Evolutionary conservation across 202 grass and related monocot species (phyloP), one percentile per base, ranked within the genome.

Genomic region (Setaria viridis): DNA sequence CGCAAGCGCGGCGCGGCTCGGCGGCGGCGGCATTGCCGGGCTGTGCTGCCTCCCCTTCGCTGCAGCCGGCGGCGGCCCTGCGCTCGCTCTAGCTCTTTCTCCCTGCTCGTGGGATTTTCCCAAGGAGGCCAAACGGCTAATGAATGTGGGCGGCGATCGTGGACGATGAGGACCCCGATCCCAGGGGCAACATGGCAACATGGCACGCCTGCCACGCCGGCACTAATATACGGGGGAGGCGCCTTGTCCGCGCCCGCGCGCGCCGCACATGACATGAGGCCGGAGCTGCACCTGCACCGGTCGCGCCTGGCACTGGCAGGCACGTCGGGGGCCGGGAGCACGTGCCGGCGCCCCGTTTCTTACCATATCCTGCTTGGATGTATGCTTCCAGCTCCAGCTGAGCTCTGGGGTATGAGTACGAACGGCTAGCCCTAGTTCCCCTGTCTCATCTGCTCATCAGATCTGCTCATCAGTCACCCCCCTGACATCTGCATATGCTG

Each of bases 91-190:
- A 46, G 41, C 5, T 46, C 43, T 46, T 46, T 10, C 43, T 46
- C 43, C 43, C 39, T 41, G 0, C 0, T 4, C 39, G 39, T 41
- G 39, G 43, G 43, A 10, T 46, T 46, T 45, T 45, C 42, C 42
- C 7, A 45, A 45, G 8, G 7, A 9, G 43, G 43, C 48, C 48
- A 1, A 4, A 15, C 50, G 41, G 76, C 51, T 60, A 80, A 35
- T 48, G 69, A 74, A 85, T 43, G 66, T 14, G 59, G 10, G 2
- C 29, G 59, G 29, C 59, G 25, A 25, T 60, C 5, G 2, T 41
- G 48, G 55, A 39, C 7, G 33, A 67, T 17, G 79, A 67, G 11
- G 79, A 71, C 62, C 85, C 51, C 53, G 85, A 91, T 84, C 80
- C 8, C 14, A 6, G 5, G 51, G n/a, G 57, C 57, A 45, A 17